A percentile compares a stretch with the other conserved stretches of the same genome.
phyloP scores from a whole-genome alignment of 225 moss, liverwort and hornwort species.

The Pseudoscleropodium purum region DNA sequence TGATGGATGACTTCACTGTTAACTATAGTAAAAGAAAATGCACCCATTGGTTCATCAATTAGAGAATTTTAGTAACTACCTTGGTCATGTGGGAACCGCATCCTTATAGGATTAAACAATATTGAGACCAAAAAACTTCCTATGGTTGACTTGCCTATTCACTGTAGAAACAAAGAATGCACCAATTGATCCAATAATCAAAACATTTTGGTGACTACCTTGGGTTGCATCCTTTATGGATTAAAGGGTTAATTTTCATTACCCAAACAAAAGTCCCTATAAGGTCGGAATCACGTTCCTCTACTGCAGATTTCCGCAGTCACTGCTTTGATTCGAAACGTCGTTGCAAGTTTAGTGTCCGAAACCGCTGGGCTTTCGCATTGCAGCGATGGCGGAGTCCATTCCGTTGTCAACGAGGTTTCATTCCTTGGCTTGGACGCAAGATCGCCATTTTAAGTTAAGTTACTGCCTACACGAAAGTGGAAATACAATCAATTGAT shows the following conservation, averaged over 20 bases:
- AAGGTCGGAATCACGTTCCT: not conserved
- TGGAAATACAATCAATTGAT: not conserved
- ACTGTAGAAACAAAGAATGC: no score
- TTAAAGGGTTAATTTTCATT: no score
- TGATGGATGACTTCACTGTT: not conserved
- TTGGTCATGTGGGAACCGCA: no score
- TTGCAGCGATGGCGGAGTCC: not conserved
- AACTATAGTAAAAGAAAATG: not conserved
- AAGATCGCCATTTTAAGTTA: not conserved
- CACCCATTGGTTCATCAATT: not conserved
- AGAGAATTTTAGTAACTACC: no score
- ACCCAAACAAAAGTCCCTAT: no score
- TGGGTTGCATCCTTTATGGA: no score
- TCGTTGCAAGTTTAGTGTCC: not conserved
- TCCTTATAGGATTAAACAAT: no score
- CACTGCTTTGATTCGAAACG: not conserved
- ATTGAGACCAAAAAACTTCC: no score
- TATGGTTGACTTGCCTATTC: no score
- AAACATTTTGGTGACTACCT: no score
- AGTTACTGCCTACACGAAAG: not conserved
- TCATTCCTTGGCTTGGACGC: not conserved
- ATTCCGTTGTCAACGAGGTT: not conserved
- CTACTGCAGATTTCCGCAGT: not conserved
- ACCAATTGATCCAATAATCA: no score
- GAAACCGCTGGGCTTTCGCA: not conserved